A percentile compares a stretch with the other conserved stretches of the same genome.
Evolutionary conservation across 768 basidiomycete species (phyloP).

Genomic region (Mycena crocata): DNA sequence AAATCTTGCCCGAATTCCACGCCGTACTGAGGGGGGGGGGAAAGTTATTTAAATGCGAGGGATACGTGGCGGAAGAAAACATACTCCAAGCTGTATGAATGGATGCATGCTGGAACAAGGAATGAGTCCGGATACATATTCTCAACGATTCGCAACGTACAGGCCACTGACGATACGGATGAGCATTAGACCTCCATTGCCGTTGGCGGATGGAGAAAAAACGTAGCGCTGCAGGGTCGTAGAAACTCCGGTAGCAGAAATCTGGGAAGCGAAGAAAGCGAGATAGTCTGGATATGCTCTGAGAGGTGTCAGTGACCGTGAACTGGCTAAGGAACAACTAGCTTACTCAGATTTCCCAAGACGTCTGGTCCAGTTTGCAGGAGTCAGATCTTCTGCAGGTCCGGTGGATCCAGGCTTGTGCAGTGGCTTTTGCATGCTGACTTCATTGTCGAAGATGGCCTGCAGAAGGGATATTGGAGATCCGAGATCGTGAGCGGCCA

Average conservation of each 20-base stretch:
- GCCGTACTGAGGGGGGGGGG: neutral
- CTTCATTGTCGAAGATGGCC: conserved; percentile 8
- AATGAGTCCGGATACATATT: no score
- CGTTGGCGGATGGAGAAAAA: conserved; percentile 10
- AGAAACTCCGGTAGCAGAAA: neutral
- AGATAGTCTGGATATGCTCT: conserved; percentile 16
- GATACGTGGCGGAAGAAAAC: no score
- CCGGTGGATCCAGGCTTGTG: neutral
- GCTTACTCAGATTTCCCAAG: neutral
- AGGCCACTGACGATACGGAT: conserved; percentile 4
- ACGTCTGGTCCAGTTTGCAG: neutral
- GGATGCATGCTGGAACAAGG: conserved; percentile 1
- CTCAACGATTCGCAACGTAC: neutral
- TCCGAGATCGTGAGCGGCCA: conserved; percentile 14
- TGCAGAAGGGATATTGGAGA: neutral
- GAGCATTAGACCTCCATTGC: conserved; percentile 12
- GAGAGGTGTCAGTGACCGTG: neutral
- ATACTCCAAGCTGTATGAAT: conserved; percentile 15
- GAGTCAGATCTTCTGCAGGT: neutral
- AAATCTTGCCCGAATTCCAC: conserved; percentile 19
- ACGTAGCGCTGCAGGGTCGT: neutral
- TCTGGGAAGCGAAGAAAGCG: conserved; percentile 6
- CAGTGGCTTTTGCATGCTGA: conserved; percentile 10
- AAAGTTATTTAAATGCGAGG: neutral
- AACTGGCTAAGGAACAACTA: neutral